Evolutionary conservation across 2,329 filamentous ascomycete species (phyloP).

Genomic region (Phyllosticta citrichinensis): DNA sequence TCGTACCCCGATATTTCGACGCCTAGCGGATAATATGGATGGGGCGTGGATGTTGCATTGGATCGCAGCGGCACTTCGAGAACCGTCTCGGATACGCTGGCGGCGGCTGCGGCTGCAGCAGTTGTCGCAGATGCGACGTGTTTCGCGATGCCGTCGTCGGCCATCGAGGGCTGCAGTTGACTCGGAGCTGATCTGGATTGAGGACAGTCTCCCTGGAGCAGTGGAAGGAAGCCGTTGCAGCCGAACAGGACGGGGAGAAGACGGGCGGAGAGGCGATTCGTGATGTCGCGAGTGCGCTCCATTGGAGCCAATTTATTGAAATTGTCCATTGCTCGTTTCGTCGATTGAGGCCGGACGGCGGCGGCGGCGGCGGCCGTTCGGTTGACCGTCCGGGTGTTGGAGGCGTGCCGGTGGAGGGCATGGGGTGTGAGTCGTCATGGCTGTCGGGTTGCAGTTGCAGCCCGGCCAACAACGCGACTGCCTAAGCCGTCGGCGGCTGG

Average conservation of each 20-base stretch:
- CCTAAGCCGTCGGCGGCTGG: neutral
- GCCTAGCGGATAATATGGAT: constrained; percentile 64
- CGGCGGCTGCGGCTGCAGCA: neutral
- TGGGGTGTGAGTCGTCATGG: neutral
- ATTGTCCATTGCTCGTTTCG: neutral
- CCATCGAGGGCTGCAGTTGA: neutral
- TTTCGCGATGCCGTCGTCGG: neutral
- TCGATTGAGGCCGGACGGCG: neutral
- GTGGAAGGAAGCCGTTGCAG: constrained; percentile 7
- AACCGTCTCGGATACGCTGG: constrained; percentile 1
- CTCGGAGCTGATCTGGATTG: neutral
- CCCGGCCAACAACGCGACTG: neutral
- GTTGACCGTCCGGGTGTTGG: neutral
- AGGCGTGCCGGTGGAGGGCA: neutral
- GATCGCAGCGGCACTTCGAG: neutral
- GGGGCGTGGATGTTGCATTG: constrained; percentile 21
- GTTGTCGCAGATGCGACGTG: neutral
- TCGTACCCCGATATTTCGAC: constrained; percentile 53
- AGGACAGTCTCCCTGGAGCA: constrained; percentile 1
- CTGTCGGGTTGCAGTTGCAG: neutral
- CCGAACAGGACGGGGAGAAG: constrained; percentile 4
- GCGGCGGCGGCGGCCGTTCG: neutral
- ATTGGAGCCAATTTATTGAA: neutral
- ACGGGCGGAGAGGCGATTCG: neutral
- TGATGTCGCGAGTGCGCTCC: neutral